These are phyloP conservation scores for Mucor lusitanicus DNA, from an alignment of 371 early-diverging fungal genomes.

Conservation along the genomic window DNA sequence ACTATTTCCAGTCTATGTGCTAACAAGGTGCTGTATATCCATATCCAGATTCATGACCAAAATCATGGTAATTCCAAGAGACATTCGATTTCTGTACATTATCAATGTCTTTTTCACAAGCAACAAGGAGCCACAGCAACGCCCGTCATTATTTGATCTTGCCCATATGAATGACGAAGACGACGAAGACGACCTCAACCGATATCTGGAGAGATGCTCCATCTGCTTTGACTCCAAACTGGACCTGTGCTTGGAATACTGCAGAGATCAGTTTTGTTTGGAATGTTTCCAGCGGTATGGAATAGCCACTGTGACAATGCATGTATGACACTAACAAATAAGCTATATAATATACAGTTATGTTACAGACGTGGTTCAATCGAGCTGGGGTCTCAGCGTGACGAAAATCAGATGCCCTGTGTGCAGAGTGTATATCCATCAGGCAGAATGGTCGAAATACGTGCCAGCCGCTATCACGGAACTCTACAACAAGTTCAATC, in stretches of 20 bases:
- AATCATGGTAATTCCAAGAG: background rate
- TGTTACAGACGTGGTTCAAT: conserved; percentile 65
- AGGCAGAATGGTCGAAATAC: conserved; percentile 63
- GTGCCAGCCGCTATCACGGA: conserved; percentile 41
- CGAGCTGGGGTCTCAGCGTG: conserved; percentile 69
- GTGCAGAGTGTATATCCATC: conserved; percentile 58
- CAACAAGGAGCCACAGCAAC: background rate
- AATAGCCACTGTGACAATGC: background rate
- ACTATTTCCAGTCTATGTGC: conserved; percentile 20
- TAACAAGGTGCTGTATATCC: conserved; percentile 1
- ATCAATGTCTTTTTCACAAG: background rate
- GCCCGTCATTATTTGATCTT: background rate
- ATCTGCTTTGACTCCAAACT: conserved; percentile 70
- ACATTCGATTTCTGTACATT: background rate
- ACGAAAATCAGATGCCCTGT: conserved; percentile 64
- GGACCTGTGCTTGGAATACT: conserved; percentile 65
- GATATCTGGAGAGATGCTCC: conserved; percentile 64
- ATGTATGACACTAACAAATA: background rate
- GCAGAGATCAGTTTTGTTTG: conserved; percentile 69
- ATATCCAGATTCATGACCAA: background rate
- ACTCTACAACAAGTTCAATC: conserved; percentile 61
- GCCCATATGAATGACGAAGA: background rate
- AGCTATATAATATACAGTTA: conserved; percentile 58
- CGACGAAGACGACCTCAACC: conserved; percentile 48
- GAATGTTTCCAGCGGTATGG: conserved; percentile 59